phyloP scores from a whole-genome alignment of 2,329 filamentous ascomycete genomes.

The Penicillium griseofulvum region DNA sequence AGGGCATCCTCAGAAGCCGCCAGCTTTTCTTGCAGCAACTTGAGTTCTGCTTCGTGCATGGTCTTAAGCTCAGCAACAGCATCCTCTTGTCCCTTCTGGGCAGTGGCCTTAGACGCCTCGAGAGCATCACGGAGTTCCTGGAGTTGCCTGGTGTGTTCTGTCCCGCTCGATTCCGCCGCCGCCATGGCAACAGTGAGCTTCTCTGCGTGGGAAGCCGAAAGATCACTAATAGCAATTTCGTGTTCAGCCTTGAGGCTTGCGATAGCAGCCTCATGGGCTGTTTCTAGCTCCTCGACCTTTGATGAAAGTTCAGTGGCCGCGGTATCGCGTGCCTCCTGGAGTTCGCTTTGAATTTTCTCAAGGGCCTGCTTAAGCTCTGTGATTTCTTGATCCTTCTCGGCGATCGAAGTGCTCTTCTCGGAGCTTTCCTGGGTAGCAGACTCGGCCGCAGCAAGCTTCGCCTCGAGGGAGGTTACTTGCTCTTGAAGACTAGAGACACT shows the following conservation, averaged over 20 bases:
- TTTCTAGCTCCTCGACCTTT: conserved; percentile 30
- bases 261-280: conserved; percentile 29
- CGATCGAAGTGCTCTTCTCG: conserved; percentile 28
- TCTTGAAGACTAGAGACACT: conserved; percentile 32
- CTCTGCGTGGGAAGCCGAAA: conserved; percentile 31
- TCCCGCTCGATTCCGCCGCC: conserved; percentile 29
- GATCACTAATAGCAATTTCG: conserved; percentile 24
- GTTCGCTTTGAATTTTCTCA: conserved; percentile 34
- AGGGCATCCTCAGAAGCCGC: conserved; percentile 35
- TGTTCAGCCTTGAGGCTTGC: conserved; percentile 33
- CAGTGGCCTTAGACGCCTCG: conserved; percentile 29
- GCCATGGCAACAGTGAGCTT: conserved; percentile 35
- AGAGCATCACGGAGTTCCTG: conserved; percentile 35
- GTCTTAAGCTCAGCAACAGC: conserved; percentile 33
- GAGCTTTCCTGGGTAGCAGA: conserved; percentile 26
- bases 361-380: conserved; percentile 33
- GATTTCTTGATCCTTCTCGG: conserved; percentile 39
- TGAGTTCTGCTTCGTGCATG: conserved; percentile 32
- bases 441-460: conserved; percentile 34
- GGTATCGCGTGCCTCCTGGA: conserved; percentile 28
- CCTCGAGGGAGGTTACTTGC: conserved; percentile 37
- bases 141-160: conserved; percentile 33
- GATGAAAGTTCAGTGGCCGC: conserved; percentile 21
- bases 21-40: conserved; percentile 36
- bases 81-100: conserved; percentile 31